phyloP scores from a whole-genome alignment of 495 filamentous ascomycete genomes.

The Podospora anserina region DNA sequence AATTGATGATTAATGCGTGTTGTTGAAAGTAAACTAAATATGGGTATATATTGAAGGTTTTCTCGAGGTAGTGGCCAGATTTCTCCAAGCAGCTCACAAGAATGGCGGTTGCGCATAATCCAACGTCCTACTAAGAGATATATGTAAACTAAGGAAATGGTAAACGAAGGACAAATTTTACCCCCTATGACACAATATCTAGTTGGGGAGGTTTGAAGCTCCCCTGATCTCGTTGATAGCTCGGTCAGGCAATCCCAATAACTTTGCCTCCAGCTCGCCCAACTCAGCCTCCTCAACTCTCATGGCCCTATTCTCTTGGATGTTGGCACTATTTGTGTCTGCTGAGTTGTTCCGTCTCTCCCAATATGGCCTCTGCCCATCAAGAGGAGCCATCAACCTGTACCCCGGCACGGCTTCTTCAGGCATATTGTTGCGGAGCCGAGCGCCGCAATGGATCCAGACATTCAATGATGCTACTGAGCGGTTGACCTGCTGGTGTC shows the following conservation, averaged over 20 bases:
- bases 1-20: too few relatives aligned
- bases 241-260: not conserved
- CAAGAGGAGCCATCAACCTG: not conserved
- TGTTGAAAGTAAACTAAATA: too few relatives aligned
- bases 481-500: not conserved
- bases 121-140: too few relatives aligned
- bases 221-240: not conserved
- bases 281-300: not conserved
- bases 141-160: too few relatives aligned
- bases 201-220: not conserved
- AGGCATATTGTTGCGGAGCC: not conserved
- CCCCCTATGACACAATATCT: not conserved
- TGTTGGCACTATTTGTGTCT: not conserved
- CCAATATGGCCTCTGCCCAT: not conserved
- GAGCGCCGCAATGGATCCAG: not conserved
- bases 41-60: too few relatives aligned
- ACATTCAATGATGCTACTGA: not conserved
- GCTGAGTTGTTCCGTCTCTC: not conserved
- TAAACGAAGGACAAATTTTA: too few relatives aligned
- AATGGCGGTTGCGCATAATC: too few relatives aligned
- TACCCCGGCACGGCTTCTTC: not conserved
- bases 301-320: not conserved
- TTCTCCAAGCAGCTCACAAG: too few relatives aligned
- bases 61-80: too few relatives aligned
- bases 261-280: not conserved